Percentiles rank a stretch among this genome's conserved stretches.
phyloP scores from a whole-genome alignment of 208 protist genomes.

The Sergeia podlipaevii region DNA sequence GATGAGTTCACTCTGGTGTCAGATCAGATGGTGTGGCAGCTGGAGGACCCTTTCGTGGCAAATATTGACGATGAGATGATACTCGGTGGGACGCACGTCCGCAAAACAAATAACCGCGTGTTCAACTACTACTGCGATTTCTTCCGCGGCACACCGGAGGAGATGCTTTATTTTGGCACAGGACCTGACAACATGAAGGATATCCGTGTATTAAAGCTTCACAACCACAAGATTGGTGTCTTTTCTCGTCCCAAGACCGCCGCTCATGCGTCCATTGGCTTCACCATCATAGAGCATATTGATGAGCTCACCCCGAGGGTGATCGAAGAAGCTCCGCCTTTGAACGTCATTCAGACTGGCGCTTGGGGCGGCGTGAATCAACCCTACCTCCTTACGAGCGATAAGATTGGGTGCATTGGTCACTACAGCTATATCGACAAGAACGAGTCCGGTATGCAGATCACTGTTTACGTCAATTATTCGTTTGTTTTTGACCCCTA shows the following conservation, averaged over 20 bases:
- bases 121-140: slow-evolving; percentile 44
- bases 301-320: slow-evolving; percentile 23
- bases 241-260: slow-evolving; percentile 31
- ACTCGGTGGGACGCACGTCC: slow-evolving; percentile 32
- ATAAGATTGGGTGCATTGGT: slow-evolving; percentile 31
- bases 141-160: slow-evolving; percentile 17
- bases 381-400: slow-evolving; percentile 30
- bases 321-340: slow-evolving; percentile 17
- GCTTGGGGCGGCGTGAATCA: slow-evolving; percentile 45
- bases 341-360: slow-evolving; percentile 22
- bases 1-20: slow-evolving; percentile 33
- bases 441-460: slow-evolving; percentile 10
- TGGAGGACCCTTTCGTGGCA: slow-evolving; percentile 36
- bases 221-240: slow-evolving; percentile 22
- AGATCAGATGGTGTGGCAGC: slow-evolving; percentile 18
- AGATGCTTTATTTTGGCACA: slow-evolving; percentile 20
- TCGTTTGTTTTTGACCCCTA: slow-evolving; percentile 27
- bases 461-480: slow-evolving; percentile 29
- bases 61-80: slow-evolving; percentile 26
- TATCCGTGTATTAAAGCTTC: slow-evolving; percentile 28
- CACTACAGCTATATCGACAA: slow-evolving; percentile 32
- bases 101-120: slow-evolving; percentile 19
- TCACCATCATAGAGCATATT: slow-evolving; percentile 25
- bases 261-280: slow-evolving; percentile 19
- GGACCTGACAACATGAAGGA: slow-evolving; percentile 38